A percentile compares a stretch with the other conserved stretches of the same genome.
Evolutionary conservation across 805 yeast species (phyloP).

Genomic region (Danielozyma ontarioensis): DNA sequence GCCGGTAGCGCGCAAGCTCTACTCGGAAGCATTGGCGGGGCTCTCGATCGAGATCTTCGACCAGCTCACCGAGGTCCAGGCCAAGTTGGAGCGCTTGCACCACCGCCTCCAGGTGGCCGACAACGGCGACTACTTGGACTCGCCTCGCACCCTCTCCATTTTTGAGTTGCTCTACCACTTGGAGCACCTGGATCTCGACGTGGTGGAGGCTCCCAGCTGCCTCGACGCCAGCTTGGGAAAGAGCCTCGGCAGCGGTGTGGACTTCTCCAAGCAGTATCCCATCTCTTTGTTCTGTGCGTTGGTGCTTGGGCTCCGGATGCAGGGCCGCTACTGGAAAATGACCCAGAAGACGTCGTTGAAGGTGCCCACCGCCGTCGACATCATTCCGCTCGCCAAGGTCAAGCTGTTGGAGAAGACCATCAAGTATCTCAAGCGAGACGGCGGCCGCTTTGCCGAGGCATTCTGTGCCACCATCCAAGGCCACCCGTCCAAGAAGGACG

Average conservation of each 20-base stretch:
- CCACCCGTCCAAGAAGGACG: slow-evolving; percentile 12
- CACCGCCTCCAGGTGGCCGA: slow-evolving; percentile 38
- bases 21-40: slow-evolving; percentile 28
- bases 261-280: too few relatives aligned
- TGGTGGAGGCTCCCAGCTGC: not conserved
- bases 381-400: slow-evolving; percentile 22
- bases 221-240: too few relatives aligned
- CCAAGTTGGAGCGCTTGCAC: slow-evolving; percentile 44
- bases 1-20: slow-evolving; percentile 26
- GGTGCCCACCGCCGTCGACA: slow-evolving; percentile 29
- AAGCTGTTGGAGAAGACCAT: slow-evolving; percentile 10
- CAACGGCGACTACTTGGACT: slow-evolving; percentile 21
- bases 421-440: slow-evolving; percentile 13
- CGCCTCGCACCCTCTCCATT: slow-evolving; percentile 28
- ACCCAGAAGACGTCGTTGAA: slow-evolving; percentile 20
- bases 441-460: not conserved
- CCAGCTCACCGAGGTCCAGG: slow-evolving; percentile 31
- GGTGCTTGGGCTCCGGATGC: not conserved
- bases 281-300: not conserved
- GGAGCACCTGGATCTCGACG: slow-evolving; percentile 1
- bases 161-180: slow-evolving; percentile 26
- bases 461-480: not conserved
- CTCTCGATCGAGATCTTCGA: slow-evolving; percentile 39
- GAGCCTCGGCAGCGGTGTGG: too few relatives aligned
- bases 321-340: slow-evolving; percentile 7